Evolutionary conservation across 225 moss, liverwort and hornwort genomes (phyloP), one percentile per base, ranked within the genome.

Genomic region (Asterella californica): DNA sequence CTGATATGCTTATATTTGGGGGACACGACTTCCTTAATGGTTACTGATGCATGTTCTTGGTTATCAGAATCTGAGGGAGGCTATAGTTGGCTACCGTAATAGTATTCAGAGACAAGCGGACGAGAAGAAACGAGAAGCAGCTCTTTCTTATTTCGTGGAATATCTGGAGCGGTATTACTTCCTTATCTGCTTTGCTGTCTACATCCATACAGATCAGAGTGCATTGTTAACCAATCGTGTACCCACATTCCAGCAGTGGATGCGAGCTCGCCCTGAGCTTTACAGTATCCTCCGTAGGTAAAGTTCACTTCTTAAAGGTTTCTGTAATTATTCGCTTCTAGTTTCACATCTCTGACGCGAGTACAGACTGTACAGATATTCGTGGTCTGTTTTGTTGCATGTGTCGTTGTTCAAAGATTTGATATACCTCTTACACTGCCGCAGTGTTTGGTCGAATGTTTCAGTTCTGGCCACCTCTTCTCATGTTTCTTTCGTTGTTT

Each of bases 201-300:
- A 95, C 83, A 95, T 99, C 84, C 86, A 99, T 77, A 95, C 93
- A 74, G 93, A 94, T 85, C 93, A 95, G 80, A 89, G 92, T 75
- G 93, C 95, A 37, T 83, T 93, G 80, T 78, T 86, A 79, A 72
- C 88, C 70, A 72, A 81, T 69, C 86, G 84, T 85, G 86, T 79
- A 78, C 90, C 91, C 79, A 86, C 89, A 71, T 99, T 99, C 80
- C 93, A 95, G 87, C 93, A 95, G 80, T 99, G 99, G 99, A 99
- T 99, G 99, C 88, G 91, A 83, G 93, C 92, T 46, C 92, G 99
- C 33, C 99, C 99, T 54, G 99, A 99, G 85, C 99, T 99, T 55
- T 99, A 99, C 86, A 99, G 99, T 83, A 95, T 99, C 73, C 93
- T 99, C 77, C 95, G 99, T 87, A 99, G 99, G 99, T 99, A 69